phyloP scores from a whole-genome alignment of 305 asterid species.

The Fraxinus angustifolia region DNA sequence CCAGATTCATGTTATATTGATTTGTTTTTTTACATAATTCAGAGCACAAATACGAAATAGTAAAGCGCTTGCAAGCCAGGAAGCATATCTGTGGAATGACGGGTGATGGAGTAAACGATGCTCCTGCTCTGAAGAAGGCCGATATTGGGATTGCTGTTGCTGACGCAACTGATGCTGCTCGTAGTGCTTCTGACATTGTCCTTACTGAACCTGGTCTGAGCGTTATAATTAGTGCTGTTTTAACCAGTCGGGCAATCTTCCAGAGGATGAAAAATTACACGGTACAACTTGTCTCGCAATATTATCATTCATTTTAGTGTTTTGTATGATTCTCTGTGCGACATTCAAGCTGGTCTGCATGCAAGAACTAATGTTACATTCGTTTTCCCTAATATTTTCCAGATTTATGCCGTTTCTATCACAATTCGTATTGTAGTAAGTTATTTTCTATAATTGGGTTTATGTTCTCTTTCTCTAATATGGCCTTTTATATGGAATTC shows the following conservation, averaged over 20 bases:
- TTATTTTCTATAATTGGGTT: not conserved
- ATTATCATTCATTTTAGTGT: not conserved
- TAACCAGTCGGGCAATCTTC: slow-evolving; percentile 96
- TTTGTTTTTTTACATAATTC: slow-evolving; percentile 25
- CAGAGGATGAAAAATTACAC: slow-evolving; percentile 99
- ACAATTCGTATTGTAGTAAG: slow-evolving; percentile 99
- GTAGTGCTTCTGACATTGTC: slow-evolving; percentile 97
- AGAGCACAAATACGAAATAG: slow-evolving; percentile 98
- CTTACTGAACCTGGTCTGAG: slow-evolving; percentile 99
- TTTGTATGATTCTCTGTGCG: not conserved
- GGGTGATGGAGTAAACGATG: slow-evolving; percentile 99
- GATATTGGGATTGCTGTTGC: slow-evolving; percentile 98
- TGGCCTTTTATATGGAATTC: not conserved
- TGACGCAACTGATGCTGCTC: slow-evolving; percentile 99
- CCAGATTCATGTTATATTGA: slow-evolving; percentile 10
- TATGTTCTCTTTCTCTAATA: not conserved
- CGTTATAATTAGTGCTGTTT: slow-evolving; percentile 96
- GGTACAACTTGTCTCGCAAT: slow-evolving; percentile 34
- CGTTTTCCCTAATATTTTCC: slow-evolving; percentile 24
- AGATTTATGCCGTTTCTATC: slow-evolving; percentile 99
- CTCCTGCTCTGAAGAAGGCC: slow-evolving; percentile 96
- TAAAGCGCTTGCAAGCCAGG: slow-evolving; percentile 95
- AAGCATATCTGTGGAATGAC: slow-evolving; percentile 99
- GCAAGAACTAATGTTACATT: slow-evolving; percentile 9
- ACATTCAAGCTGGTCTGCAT: slow-evolving; percentile 1